phyloP scores from a whole-genome alignment of 495 filamentous ascomycete species.

The Mytilinidion resinicola region DNA sequence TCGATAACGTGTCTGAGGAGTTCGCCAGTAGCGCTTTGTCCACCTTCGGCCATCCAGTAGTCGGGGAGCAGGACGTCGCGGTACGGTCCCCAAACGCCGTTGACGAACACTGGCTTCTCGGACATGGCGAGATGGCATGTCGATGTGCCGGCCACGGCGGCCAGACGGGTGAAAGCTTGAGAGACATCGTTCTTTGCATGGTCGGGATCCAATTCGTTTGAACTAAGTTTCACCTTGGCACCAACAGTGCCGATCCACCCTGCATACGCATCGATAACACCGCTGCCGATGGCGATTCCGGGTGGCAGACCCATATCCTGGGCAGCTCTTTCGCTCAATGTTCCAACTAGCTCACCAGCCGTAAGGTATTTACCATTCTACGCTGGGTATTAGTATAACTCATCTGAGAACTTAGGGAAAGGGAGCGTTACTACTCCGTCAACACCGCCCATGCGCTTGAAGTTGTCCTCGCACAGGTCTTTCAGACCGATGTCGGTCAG shows the following conservation, averaged over 20 bases:
- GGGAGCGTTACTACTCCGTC: conserved; percentile 70
- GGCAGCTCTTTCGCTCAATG: conserved; percentile 75
- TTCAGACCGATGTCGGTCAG: conserved; percentile 72
- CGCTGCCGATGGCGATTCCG: conserved; percentile 87
- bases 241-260: conserved; percentile 99
- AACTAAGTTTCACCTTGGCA: conserved; percentile 70
- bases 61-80: conserved; percentile 84
- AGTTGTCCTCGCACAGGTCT: conserved; percentile 77
- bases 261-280: conserved; percentile 97
- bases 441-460: conserved; percentile 87
- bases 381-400: conserved; percentile 24
- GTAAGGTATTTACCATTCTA: conserved; percentile 88
- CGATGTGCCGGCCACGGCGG: conserved; percentile 93
- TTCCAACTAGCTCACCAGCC: conserved; percentile 83
- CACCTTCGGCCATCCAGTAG: conserved; percentile 95
- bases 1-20: conserved; percentile 88
- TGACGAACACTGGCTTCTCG: conserved; percentile 78
- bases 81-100: conserved; percentile 95
- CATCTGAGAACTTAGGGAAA: conserved; percentile 5
- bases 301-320: conserved; percentile 75
- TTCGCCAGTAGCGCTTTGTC: conserved; percentile 91
- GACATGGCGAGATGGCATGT: conserved; percentile 98
- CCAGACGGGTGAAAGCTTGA: conserved; percentile 89
- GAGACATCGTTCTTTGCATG: conserved; percentile 67
- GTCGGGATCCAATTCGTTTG: conserved; percentile 53